Evolutionary conservation across 2,329 filamentous ascomycete genomes (phyloP).

Genomic region (Neofusicoccum cordaticola): DNA sequence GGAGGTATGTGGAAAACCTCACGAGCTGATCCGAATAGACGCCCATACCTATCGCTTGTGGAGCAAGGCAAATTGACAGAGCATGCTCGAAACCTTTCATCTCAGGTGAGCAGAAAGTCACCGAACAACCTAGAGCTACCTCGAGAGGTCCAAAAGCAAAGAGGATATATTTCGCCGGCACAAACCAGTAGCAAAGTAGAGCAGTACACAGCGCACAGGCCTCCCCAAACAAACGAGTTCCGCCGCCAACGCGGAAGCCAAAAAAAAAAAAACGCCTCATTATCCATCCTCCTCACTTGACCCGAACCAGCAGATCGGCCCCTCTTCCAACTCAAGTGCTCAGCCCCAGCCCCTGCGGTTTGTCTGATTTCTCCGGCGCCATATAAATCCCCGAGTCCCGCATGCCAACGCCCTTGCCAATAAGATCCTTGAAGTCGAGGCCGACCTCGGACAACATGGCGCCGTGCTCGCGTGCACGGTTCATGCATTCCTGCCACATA

Average conservation of each 20-base stretch:
- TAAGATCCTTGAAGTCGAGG: constrained; percentile 80
- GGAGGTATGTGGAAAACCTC: no score
- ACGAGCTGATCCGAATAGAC: no score
- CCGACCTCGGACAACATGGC: constrained; percentile 79
- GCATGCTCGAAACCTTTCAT: no score
- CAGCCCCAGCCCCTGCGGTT: not conserved
- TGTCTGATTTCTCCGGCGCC: not conserved
- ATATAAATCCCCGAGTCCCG: constrained; percentile 11
- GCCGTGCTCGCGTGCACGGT: constrained; percentile 76
- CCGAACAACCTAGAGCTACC: no score
- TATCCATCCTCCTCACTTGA: not conserved
- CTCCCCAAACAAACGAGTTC: not conserved
- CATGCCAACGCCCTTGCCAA: constrained; percentile 49
- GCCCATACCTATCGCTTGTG: no score
- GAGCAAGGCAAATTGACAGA: no score
- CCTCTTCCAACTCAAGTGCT: not conserved
- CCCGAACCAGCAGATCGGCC: not conserved
- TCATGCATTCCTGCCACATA: constrained; percentile 80
- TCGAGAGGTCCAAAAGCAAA: not conserved
- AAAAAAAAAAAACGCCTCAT: not conserved
- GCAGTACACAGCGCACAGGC: no score
- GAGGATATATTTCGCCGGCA: not conserved
- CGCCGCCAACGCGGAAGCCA: not conserved
- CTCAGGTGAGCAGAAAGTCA: no score
- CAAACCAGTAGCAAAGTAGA: no score